These are phyloP conservation scores for Phialophora chinensis DNA, from an alignment of 2,329 filamentous ascomycete species.

Conservation along the genomic window DNA sequence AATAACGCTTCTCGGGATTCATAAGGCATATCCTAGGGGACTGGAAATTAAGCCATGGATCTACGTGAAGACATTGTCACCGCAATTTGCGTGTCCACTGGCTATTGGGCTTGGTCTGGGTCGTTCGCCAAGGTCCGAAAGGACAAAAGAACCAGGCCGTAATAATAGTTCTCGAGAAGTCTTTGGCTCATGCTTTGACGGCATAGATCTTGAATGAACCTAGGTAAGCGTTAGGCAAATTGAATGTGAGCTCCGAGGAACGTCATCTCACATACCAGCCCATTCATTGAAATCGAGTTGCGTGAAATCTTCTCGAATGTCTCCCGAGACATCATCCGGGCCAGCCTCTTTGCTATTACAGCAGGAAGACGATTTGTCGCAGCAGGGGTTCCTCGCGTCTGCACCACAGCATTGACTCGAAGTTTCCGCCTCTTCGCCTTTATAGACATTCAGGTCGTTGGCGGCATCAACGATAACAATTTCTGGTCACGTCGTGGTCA, in stretches of 20 bases:
- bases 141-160: no score
- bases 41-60: no score
- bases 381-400: background rate
- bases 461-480: slow-evolving; percentile 54
- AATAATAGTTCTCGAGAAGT: no score
- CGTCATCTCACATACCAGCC: slow-evolving; percentile 43
- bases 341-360: background rate
- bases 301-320: background rate
- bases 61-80: no score
- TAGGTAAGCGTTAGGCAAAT: no score
- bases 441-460: slow-evolving; percentile 47
- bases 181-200: slow-evolving; percentile 45
- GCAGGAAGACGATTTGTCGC: background rate
- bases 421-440: background rate
- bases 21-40: no score
- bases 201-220: slow-evolving; percentile 60
- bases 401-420: background rate
- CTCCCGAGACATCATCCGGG: background rate
- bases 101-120: no score
- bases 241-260: no score
- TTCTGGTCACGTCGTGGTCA: no score
- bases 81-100: no score
- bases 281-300: slow-evolving; percentile 57
- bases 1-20: no score
- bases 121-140: no score